Percentiles rank a stretch among this genome's conserved stretches.
Conservation (phyloP, 2,329 filamentous ascomycete species). For the Colletotrichum melonis region DNA sequence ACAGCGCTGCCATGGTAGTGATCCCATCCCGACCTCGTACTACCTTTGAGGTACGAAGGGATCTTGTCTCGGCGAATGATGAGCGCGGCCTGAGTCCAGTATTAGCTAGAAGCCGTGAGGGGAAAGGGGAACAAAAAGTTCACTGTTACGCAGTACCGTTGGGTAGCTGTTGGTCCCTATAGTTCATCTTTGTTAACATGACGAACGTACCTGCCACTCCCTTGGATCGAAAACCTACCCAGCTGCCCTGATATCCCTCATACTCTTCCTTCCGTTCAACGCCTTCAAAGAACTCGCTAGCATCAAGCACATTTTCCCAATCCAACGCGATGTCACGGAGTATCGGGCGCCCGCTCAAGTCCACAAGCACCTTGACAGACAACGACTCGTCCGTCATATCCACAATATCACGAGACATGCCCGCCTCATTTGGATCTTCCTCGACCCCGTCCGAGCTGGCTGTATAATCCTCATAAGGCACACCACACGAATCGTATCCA, state of each 20-base stretch:
- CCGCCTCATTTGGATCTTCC: not conserved
- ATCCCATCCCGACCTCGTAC: too few relatives aligned
- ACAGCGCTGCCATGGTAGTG: not conserved
- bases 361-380: constrained; percentile 41
- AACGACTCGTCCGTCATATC: constrained; percentile 27
- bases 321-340: constrained; percentile 34
- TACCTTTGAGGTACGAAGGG: not conserved
- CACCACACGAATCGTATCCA: too few relatives aligned
- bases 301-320: constrained; percentile 39
- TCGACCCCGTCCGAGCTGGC: constrained; percentile 15
- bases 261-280: constrained; percentile 39
- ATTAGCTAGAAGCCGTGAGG: not conserved
- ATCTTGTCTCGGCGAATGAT: constrained; percentile 3
- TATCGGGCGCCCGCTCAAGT: constrained; percentile 41
- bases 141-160: constrained; percentile 39
- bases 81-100: not conserved
- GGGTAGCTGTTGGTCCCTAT: constrained; percentile 38
- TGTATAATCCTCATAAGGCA: constrained; percentile 1
- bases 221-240: constrained; percentile 33
- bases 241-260: constrained; percentile 43
- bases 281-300: constrained; percentile 37
- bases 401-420: constrained; percentile 32
- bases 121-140: not conserved
- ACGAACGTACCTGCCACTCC: not conserved
- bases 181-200: not conserved